These are phyloP conservation scores for Fragaria nilgerrensis DNA, from an alignment of 306 rosid species.

Conservation along the genomic window DNA sequence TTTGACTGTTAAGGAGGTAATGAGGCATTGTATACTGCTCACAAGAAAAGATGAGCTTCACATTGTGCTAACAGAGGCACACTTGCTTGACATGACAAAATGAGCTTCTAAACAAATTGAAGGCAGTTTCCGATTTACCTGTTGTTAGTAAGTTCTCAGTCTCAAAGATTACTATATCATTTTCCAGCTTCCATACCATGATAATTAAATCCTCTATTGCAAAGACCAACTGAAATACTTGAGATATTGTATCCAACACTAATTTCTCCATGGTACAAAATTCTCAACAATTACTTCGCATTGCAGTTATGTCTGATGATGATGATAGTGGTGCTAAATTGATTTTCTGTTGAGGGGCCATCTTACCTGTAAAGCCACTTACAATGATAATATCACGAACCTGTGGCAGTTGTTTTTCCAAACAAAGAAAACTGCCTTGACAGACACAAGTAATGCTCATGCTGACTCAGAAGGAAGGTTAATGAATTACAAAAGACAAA, in stretches of 20 bases:
- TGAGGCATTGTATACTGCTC: slow-evolving; percentile 37
- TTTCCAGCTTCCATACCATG: background rate
- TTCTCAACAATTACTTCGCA: background rate
- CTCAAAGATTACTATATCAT: background rate
- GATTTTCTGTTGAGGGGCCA: slow-evolving; percentile 38
- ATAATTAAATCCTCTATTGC: background rate
- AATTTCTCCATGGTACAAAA: background rate
- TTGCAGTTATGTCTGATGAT: slow-evolving; percentile 44
- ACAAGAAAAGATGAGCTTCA: slow-evolving; percentile 27
- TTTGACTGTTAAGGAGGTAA: slow-evolving; percentile 34
- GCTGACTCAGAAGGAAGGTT: background rate
- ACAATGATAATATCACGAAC: slow-evolving; percentile 16
- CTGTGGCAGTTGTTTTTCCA: slow-evolving; percentile 37
- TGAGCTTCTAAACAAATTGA: slow-evolving; percentile 33
- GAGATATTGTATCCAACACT: background rate
- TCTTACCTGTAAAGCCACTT: slow-evolving; percentile 27
- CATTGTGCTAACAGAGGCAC: slow-evolving; percentile 36
- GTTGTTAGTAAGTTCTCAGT: slow-evolving; percentile 36
- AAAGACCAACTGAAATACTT: background rate
- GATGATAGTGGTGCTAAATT: slow-evolving; percentile 9
- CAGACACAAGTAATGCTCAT: background rate
- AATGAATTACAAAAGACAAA: slow-evolving; percentile 11
- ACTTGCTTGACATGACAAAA: slow-evolving; percentile 41
- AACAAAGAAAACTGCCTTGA: background rate
- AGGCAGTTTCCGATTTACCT: slow-evolving; percentile 20